Conservation (phyloP, 805 yeast species). For the Lipomyces spencermartinsiae region DNA sequence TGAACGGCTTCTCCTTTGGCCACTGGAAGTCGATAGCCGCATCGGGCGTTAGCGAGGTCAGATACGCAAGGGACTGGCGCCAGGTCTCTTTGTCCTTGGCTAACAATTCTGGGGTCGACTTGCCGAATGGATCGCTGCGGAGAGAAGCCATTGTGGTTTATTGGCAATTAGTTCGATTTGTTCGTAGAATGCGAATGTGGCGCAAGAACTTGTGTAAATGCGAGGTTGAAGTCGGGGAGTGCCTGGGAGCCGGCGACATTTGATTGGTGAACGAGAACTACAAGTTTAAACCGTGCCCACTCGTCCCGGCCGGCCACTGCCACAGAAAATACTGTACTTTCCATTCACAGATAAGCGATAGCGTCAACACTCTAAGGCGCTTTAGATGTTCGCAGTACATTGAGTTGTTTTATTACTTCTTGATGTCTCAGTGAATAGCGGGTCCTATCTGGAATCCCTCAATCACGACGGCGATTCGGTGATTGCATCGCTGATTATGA, state of each 20-base stretch:
- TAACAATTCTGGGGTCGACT: not conserved
- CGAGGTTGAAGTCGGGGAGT: not conserved
- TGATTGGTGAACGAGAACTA: not conserved
- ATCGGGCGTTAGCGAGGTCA: not conserved
- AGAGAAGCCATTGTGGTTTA: not conserved
- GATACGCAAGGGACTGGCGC: not conserved
- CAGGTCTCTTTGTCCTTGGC: conserved; percentile 1
- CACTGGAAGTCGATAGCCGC: not conserved
- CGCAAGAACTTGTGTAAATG: too few species aligned
- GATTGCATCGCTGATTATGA: too few species aligned
- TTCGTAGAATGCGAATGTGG: not conserved
- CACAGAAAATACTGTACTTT: too few species aligned
- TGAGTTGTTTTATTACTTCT: not conserved
- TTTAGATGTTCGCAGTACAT: not conserved
- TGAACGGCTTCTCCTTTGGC: not conserved
- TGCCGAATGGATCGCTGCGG: not conserved
- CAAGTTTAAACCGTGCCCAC: too few species aligned
- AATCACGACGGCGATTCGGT: too few species aligned
- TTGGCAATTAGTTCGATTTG: not conserved
- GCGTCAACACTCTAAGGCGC: not conserved
- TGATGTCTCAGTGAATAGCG: not conserved
- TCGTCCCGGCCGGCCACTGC: too few species aligned
- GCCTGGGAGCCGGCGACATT: not conserved
- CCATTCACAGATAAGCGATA: too few species aligned
- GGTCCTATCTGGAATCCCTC: too few species aligned